Conservation (phyloP, 2,329 filamentous ascomycete species). For the Thermoascus crustaceus region DNA sequence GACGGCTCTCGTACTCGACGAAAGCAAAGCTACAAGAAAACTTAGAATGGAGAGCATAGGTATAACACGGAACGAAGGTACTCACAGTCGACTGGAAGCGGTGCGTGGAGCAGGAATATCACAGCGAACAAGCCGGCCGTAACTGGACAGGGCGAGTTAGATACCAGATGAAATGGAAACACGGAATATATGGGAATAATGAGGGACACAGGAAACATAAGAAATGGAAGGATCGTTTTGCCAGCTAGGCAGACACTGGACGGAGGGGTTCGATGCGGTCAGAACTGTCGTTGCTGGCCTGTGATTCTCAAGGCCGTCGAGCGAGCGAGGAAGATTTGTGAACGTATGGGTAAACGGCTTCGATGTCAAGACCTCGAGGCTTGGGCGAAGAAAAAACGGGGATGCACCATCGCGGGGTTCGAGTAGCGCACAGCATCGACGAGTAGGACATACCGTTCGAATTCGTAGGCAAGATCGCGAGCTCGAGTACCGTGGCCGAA, state of each 20-base stretch:
- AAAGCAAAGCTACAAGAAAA: conserved; percentile 71
- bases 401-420: conserved; percentile 26
- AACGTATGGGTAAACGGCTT: conserved; percentile 10
- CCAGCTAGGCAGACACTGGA: too few species aligned
- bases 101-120: conserved; percentile 96
- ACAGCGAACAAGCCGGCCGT: conserved; percentile 94
- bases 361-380: conserved; percentile 14
- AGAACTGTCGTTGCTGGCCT: not conserved
- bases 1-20: conserved; percentile 96
- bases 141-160: conserved; percentile 54
- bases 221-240: too few species aligned
- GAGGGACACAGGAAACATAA: conserved; percentile 3
- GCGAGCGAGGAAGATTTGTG: conserved; percentile 7
- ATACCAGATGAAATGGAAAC: not conserved
- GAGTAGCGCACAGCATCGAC: conserved; percentile 35
- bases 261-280: conserved; percentile 7
- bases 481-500: conserved; percentile 98
- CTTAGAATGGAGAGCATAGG: conserved; percentile 25
- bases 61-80: conserved; percentile 29
- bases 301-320: conserved; percentile 3
- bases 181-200: conserved; percentile 10
- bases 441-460: conserved; percentile 94
- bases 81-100: conserved; percentile 90
- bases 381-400: conserved; percentile 31
- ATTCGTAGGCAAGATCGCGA: conserved; percentile 99